These are phyloP conservation scores for Parietichytrium sp. DNA, from an alignment of 108 stramenopile genomes.

Conservation along the genomic window DNA sequence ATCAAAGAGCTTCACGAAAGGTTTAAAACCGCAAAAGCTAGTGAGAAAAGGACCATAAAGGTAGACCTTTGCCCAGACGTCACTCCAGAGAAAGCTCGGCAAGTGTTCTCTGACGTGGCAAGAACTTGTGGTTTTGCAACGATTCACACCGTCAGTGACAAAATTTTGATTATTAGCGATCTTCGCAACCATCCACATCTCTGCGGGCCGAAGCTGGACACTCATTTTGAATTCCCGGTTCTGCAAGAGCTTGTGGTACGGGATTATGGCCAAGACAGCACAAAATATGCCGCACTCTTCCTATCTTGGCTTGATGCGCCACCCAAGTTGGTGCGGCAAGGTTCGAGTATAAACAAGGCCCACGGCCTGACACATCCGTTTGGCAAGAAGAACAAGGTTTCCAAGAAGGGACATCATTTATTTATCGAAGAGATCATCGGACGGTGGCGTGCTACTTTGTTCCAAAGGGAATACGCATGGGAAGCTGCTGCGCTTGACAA, in stretches of 20 bases:
- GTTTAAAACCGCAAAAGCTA: background rate
- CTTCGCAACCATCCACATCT: background rate
- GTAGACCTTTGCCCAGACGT: slow-evolving; percentile 15
- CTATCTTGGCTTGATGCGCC: background rate
- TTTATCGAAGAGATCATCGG: slow-evolving; percentile 14
- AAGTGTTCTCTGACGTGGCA: background rate
- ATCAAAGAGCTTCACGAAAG: background rate
- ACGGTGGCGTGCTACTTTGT: slow-evolving; percentile 27
- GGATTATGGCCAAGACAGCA: background rate
- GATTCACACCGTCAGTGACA: background rate
- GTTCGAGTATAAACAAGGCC: background rate
- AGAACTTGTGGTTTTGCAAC: background rate
- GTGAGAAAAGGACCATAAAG: background rate
- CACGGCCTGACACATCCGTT: no score
- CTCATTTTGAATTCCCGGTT: background rate
- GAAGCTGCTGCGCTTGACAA: slow-evolving; percentile 33
- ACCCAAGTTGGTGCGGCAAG: background rate
- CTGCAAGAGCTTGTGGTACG: background rate
- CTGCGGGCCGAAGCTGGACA: background rate
- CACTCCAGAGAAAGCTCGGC: background rate
- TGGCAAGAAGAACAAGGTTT: background rate
- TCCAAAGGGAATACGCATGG: background rate
- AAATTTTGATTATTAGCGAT: background rate
- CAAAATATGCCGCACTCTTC: background rate
- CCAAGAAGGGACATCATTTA: background rate